Base-by-base conservation (phyloP, 805 yeast species). In the Yamadazyma ubonensis region DNA sequence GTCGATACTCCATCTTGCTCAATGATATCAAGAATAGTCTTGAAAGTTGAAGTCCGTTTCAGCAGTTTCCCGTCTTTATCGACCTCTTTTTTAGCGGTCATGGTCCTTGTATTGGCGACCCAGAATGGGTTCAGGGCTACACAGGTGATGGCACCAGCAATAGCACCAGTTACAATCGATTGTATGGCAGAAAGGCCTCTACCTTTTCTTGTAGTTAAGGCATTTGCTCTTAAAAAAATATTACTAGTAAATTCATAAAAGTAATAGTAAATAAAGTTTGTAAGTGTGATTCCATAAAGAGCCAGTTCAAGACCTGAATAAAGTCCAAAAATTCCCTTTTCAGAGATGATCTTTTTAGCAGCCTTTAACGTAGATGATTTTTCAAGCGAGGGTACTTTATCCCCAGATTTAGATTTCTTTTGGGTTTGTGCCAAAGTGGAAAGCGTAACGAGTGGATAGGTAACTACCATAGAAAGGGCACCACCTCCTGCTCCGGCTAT, bases 401-500 rank as follows among this genome's bases (percentile, higher is more conserved):
- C 22, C 11, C 22, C 15, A 8, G 20, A 25, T 45, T 33, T 50
- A 38, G 44, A 39, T 51, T 35, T 30, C 19, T 22, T 36, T 41
- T 56, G 73, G n/a, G 91, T 84, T 58, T 90, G 98, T 3, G 96
- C 95, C 38, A 86, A 75, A 0, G 96, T 89, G 2, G 95, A 83
- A 41, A 89, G 65, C 1, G 95, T 85, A 44, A 87, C 88, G 51
- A 90, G 68, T 1, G 98, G 98, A 57, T 90, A 90, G 0, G 97
- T 90, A 28, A 88, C 80, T 0, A 83, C 75, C 83, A 88, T 84
- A 2, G 96, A 78, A 20, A 87, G 73, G 16, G 91, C 89, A 10
- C 97, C 97, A 19, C 96, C 96, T 5, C 90, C 83, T 25, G 96
- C 96, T 8, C 97, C 98, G 5, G 96, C 85, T 8, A 90, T 61